phyloP scores from a whole-genome alignment of 2,329 filamentous ascomycete species.

The Alternaria hordeiaustralica region DNA sequence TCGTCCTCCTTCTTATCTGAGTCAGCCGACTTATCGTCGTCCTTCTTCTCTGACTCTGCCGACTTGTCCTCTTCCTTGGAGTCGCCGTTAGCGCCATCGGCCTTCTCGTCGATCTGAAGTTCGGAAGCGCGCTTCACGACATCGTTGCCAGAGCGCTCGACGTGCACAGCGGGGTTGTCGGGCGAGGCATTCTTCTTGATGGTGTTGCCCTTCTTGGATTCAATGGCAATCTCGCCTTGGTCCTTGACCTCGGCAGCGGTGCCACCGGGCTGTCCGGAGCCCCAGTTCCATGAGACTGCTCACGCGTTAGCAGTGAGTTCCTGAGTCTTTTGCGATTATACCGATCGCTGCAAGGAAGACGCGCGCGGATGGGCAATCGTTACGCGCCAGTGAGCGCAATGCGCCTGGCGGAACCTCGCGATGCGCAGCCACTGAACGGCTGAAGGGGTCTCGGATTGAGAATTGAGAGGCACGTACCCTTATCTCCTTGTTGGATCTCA shows the following conservation, averaged over 20 bases:
- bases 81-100: conserved; percentile 47
- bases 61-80: conserved; percentile 40
- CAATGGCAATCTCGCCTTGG: conserved; percentile 65
- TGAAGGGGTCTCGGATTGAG: background rate
- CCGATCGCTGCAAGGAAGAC: conserved; percentile 20
- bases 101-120: conserved; percentile 61
- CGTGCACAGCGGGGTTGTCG: conserved; percentile 66
- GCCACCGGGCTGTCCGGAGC: conserved; percentile 61
- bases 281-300: conserved; percentile 69
- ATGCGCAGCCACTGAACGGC: background rate
- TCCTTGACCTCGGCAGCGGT: conserved; percentile 64
- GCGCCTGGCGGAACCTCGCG: background rate
- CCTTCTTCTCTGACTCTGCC: conserved; percentile 44
- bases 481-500: conserved; percentile 45
- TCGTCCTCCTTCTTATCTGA: conserved; percentile 36
- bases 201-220: conserved; percentile 67
- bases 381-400: conserved; percentile 7
- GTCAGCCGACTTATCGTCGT: conserved; percentile 42
- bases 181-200: conserved; percentile 68
- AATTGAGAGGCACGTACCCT: conserved; percentile 36
- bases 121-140: conserved; percentile 69
- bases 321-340: conserved; percentile 29
- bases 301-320: conserved; percentile 8
- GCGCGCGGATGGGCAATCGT: conserved; percentile 10
- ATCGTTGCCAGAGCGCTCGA: conserved; percentile 67